Base-by-base conservation (phyloP, 116 monocot genomes). In the Papilionanthe hybrid region DNA sequence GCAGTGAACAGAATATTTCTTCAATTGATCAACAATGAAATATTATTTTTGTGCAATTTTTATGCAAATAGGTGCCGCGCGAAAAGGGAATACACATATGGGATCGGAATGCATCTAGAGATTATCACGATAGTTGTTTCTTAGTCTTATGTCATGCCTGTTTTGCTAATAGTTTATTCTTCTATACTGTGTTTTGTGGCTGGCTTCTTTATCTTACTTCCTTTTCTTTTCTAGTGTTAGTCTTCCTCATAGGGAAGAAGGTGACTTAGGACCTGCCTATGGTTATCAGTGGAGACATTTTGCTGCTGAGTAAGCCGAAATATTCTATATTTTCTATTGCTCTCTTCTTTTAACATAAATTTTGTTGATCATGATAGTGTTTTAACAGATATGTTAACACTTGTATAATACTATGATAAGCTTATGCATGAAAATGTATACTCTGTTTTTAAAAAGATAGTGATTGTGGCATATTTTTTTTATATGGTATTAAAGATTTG, bases 201-300 rank as follows among this genome's bases (percentile, higher is more conserved):
- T 65, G 4, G 42, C 42, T 41, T 20, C 25, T 78, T n/a, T 13
- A 3, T 63, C 57, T 30, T 32, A n/a, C n/a, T 1, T 75, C 42
- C 80, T 18, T 80, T 55, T 74, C 37, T 75, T 85, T 77, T 79
- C 18, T 84, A 99, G 98, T 77, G 81, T 88, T 86, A 91, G 93
- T 79, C 79, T 99, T 32, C 50, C 81, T 78, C 79, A 86, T 45
- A 88, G 98, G 78, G 91, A 99, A 79, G 92, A 91, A 90, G 97
- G 94, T 72, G 97, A 98, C 75, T 80, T 94, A n/a, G 97, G 97
- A 42, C 98, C 98, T 48, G 80, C 94, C 80, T 99, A 99, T 89
- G 98, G 98, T 45, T 99, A 94, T 81, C 98, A 99, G 47, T 99
- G 98, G 98, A 88, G 98, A 78, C 94, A 99, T 74, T 99, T 94